Evolutionary conservation across 2,329 filamentous ascomycete species (phyloP).

Genomic region (Pseudogymnoascus sp.): DNA sequence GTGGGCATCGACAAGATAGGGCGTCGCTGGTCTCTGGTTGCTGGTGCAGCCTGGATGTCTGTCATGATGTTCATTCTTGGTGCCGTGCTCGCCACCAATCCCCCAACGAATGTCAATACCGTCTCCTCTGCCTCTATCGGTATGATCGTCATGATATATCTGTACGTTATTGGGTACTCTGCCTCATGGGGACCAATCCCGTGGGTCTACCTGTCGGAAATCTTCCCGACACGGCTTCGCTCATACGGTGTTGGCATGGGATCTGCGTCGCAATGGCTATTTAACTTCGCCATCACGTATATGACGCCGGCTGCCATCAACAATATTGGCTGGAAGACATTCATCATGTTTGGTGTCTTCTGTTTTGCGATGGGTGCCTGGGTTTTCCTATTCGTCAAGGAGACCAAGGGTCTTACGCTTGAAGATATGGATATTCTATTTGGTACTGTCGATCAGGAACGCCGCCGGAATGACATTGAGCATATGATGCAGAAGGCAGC

Average conservation of each 20-base stretch:
- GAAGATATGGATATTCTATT: slow-evolving; percentile 41
- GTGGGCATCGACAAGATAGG: slow-evolving; percentile 39
- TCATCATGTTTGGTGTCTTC: slow-evolving; percentile 38
- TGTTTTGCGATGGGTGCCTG: slow-evolving; percentile 34
- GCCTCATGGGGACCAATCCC: slow-evolving; percentile 44
- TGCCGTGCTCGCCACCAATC: slow-evolving; percentile 38
- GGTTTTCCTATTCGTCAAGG: slow-evolving; percentile 50
- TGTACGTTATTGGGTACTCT: slow-evolving; percentile 34
- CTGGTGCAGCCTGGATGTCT: slow-evolving; percentile 41
- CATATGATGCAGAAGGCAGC: not conserved
- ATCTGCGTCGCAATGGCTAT: slow-evolving; percentile 62
- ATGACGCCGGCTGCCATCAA: slow-evolving; percentile 41
- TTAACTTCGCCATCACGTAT: slow-evolving; percentile 58
- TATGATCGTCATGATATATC: slow-evolving; percentile 22
- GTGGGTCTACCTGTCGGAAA: slow-evolving; percentile 43
- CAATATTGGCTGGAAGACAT: slow-evolving; percentile 38
- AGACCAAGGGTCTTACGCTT: slow-evolving; percentile 60
- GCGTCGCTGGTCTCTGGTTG: slow-evolving; percentile 39
- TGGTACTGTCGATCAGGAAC: slow-evolving; percentile 12
- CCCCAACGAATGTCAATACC: slow-evolving; percentile 19
- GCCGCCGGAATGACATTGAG: slow-evolving; percentile 14
- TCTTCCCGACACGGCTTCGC: slow-evolving; percentile 40
- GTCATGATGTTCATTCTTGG: slow-evolving; percentile 44
- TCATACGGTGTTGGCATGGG: slow-evolving; percentile 53
- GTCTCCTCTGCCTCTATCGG: slow-evolving; percentile 37